Evolutionary conservation across 2,329 filamentous ascomycete genomes (phyloP).

Genomic region (Calonectria leucothoes): DNA sequence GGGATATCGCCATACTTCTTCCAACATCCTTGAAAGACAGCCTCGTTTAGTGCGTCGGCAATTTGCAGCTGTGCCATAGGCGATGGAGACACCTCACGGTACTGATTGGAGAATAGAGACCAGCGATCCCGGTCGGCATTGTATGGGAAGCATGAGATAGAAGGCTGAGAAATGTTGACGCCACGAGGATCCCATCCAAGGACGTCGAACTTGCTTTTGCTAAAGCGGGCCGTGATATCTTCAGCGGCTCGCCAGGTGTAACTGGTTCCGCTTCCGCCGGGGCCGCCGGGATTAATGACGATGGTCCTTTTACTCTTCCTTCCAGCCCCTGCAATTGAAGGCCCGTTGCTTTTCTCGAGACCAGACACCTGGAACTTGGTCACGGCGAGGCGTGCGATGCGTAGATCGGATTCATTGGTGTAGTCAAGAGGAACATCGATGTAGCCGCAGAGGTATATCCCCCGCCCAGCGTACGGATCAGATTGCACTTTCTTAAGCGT

Average conservation of each 20-base stretch:
- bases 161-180: slow-evolving; percentile 60
- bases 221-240: slow-evolving; percentile 53
- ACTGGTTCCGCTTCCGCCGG: slow-evolving; percentile 59
- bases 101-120: slow-evolving; percentile 53
- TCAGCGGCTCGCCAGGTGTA: slow-evolving; percentile 54
- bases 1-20: slow-evolving; percentile 56
- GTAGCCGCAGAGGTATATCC: slow-evolving; percentile 61
- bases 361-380: slow-evolving; percentile 62
- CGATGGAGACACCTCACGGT: slow-evolving; percentile 50
- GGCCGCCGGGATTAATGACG: slow-evolving; percentile 63
- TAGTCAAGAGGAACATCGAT: slow-evolving; percentile 62
- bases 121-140: slow-evolving; percentile 60
- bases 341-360: slow-evolving; percentile 44
- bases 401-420: slow-evolving; percentile 55
- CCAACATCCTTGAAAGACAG: slow-evolving; percentile 56
- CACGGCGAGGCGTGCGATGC: slow-evolving; percentile 59
- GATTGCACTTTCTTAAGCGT: slow-evolving; percentile 12
- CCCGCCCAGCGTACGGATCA: slow-evolving; percentile 52
- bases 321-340: slow-evolving; percentile 34
- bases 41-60: slow-evolving; percentile 59
- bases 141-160: slow-evolving; percentile 58
- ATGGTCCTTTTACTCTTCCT: slow-evolving; percentile 59
- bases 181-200: slow-evolving; percentile 67
- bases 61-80: slow-evolving; percentile 54
- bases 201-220: slow-evolving; percentile 57